Percentiles rank a stretch among this genome's conserved stretches.
These are phyloP conservation scores for Curvularia spicifera DNA, from an alignment of 2,329 filamentous ascomycete genomes.

Conservation along the genomic window DNA sequence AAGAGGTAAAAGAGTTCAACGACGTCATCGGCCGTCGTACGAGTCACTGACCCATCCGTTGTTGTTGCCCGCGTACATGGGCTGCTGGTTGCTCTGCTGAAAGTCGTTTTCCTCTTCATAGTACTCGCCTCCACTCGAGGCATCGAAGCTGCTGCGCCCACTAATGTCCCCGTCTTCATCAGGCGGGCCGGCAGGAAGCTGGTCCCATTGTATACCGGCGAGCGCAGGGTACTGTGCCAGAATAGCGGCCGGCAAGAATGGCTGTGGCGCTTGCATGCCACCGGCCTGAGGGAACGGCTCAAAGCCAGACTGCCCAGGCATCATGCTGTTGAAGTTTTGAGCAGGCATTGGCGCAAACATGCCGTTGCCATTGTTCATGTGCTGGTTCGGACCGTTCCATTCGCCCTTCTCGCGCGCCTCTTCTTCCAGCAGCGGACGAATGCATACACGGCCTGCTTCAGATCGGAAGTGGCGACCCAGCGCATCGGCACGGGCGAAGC, in stretches of 20 bases:
- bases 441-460: slow-evolving; percentile 93
- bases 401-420: slow-evolving; percentile 81
- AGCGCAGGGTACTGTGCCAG: slow-evolving; percentile 91
- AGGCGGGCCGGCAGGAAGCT: slow-evolving; percentile 67
- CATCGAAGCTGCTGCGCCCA: slow-evolving; percentile 79
- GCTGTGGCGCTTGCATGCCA: slow-evolving; percentile 36
- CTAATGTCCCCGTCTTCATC: slow-evolving; percentile 70
- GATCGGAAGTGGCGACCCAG: slow-evolving; percentile 93
- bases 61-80: slow-evolving; percentile 38
- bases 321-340: slow-evolving; percentile 43
- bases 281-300: slow-evolving; percentile 38
- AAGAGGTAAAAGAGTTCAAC: background rate
- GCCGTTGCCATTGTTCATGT: slow-evolving; percentile 61
- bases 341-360: slow-evolving; percentile 42
- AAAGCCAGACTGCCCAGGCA: slow-evolving; percentile 44
- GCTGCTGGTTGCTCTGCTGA: slow-evolving; percentile 31
- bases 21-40: slow-evolving; percentile 19
- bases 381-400: slow-evolving; percentile 62
- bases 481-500: slow-evolving; percentile 94
- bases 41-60: slow-evolving; percentile 48
- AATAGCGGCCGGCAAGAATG: slow-evolving; percentile 79
- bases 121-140: slow-evolving; percentile 70
- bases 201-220: slow-evolving; percentile 86
- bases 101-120: slow-evolving; percentile 72
- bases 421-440: slow-evolving; percentile 95